A percentile compares a stretch with the other conserved stretches of the same genome.
Conservation (phyloP, 306 rosid species). For the Gillenia trifoliata region DNA sequence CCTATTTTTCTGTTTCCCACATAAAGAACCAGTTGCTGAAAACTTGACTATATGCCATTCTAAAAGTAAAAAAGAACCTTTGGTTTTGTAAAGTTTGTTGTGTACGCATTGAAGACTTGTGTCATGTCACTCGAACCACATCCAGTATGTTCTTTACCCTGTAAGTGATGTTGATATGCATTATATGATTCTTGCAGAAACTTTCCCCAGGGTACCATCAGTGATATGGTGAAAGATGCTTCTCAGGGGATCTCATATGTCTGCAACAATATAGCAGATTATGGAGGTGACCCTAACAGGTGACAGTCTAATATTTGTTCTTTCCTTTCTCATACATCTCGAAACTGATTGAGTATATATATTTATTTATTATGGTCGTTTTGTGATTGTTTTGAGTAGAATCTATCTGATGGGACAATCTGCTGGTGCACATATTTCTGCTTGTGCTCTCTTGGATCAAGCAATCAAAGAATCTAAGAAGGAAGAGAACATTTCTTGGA, state of each 20-base stretch:
- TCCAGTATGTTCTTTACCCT: constrained; percentile 12
- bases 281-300: constrained; percentile 90
- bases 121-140: neutral
- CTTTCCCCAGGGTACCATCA: constrained; percentile 95
- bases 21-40: neutral
- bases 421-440: constrained; percentile 92
- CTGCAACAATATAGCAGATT: constrained; percentile 63
- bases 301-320: constrained; percentile 26
- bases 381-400: constrained; percentile 33
- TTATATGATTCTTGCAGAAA: constrained; percentile 53
- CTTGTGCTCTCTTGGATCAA: constrained; percentile 80
- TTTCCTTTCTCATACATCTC: constrained; percentile 17
- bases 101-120: neutral
- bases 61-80: neutral
- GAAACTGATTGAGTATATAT: neutral
- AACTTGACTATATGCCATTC: neutral
- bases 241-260: constrained; percentile 72
- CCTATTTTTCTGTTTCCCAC: neutral
- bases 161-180: constrained; percentile 8
- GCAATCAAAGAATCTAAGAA: constrained; percentile 56
- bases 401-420: constrained; percentile 98
- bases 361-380: neutral
- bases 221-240: constrained; percentile 88
- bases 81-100: neutral
- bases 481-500: constrained; percentile 50